A percentile compares a stretch with the other conserved stretches of the same genome.
Evolutionary conservation across 805 yeast genomes (phyloP).

Genomic region (Candida pseudofarinosa): DNA sequence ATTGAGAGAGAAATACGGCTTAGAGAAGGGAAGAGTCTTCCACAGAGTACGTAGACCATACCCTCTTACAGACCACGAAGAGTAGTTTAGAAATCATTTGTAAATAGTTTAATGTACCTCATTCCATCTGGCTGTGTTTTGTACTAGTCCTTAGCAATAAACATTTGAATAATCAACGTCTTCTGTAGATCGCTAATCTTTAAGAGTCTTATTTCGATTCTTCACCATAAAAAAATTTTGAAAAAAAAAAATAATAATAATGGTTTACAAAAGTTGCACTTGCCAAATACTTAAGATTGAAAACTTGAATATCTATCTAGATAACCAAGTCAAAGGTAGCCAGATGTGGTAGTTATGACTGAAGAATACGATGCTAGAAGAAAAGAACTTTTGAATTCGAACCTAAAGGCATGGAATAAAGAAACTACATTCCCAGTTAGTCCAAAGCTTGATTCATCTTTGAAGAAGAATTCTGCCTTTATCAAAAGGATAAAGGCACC

Average conservation of each 20-base stretch:
- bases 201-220: too few relatives aligned
- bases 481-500: constrained; percentile 63
- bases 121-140: too few relatives aligned
- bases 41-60: constrained; percentile 48
- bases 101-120: not conserved
- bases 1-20: constrained; percentile 69
- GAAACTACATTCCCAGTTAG: constrained; percentile 16
- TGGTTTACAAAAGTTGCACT: not conserved
- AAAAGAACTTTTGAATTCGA: constrained; percentile 27
- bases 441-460: constrained; percentile 59
- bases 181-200: too few relatives aligned
- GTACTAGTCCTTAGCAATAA: too few relatives aligned
- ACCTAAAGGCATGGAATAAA: constrained; percentile 53
- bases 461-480: constrained; percentile 79
- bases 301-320: not conserved
- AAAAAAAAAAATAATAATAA: too few relatives aligned
- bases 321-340: too few relatives aligned
- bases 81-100: not conserved
- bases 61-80: constrained; percentile 15
- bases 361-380: constrained; percentile 15
- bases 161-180: too few relatives aligned
- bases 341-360: constrained; percentile 8
- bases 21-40: constrained; percentile 73
- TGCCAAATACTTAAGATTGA: not conserved
- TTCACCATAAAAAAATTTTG: too few relatives aligned